A percentile compares a stretch with the other conserved stretches of the same genome.
Evolutionary conservation across 768 basidiomycete species (phyloP).

Genomic region (Tulasnella sp.): DNA sequence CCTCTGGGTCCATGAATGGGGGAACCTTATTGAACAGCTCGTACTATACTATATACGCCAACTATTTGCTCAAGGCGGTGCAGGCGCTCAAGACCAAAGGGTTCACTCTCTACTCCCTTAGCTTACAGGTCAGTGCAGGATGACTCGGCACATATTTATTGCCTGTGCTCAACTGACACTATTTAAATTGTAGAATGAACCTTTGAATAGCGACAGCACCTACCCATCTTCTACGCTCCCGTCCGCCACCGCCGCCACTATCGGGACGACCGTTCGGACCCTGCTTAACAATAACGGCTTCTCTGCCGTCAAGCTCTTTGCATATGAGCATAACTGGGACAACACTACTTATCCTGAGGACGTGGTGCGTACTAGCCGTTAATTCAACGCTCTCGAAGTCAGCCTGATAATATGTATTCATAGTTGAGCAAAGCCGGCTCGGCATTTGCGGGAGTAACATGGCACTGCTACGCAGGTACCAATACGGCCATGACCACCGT

Average conservation of each 20-base stretch:
- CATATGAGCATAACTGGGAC: slow-evolving; percentile 63
- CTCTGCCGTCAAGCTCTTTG: slow-evolving; percentile 33
- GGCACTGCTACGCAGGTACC: slow-evolving; percentile 58
- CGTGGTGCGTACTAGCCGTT: slow-evolving; percentile 29
- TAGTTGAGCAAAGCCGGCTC: slow-evolving; percentile 16
- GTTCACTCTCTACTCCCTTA: slow-evolving; percentile 49
- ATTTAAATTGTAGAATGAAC: slow-evolving; percentile 37
- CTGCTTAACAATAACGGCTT: slow-evolving; percentile 56
- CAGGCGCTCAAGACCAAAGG: slow-evolving; percentile 57
- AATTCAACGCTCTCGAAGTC: not conserved
- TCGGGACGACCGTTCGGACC: slow-evolving; percentile 44
- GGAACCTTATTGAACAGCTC: not conserved
- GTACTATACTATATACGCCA: slow-evolving; percentile 25
- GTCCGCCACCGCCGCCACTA: slow-evolving; percentile 43
- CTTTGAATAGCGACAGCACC: slow-evolving; percentile 46
- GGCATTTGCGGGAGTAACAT: slow-evolving; percentile 43
- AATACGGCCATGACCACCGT: slow-evolving; percentile 46
- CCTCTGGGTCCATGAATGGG: slow-evolving; percentile 27
- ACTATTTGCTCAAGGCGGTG: slow-evolving; percentile 60
- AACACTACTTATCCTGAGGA: slow-evolving; percentile 54
- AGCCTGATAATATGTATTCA: no score
- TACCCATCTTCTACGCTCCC: slow-evolving; percentile 56
- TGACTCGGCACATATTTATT: not conserved
- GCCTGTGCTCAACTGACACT: not conserved
- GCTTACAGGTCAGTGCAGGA: slow-evolving; percentile 34